These are phyloP conservation scores for Handroanthus guayacan DNA, from an alignment of 257 asterid species.

Conservation along the genomic window DNA sequence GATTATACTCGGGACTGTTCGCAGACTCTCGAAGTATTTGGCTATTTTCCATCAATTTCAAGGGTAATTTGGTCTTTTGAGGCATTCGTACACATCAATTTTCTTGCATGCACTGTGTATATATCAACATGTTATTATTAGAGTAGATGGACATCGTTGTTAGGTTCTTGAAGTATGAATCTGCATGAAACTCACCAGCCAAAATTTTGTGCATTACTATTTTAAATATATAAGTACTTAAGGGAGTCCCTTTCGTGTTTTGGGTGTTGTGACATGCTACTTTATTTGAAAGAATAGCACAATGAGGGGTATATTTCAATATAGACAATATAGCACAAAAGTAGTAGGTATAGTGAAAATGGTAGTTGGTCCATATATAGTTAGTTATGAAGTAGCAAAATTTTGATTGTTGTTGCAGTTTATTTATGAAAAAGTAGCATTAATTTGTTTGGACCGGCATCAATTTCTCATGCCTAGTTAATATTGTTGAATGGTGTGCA, in stretches of 20 bases:
- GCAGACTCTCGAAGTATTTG: too few relatives aligned
- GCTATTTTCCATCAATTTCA: too few relatives aligned
- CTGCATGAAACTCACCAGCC: neutral
- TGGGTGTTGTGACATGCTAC: neutral
- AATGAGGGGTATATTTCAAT: neutral
- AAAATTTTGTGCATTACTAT: neutral
- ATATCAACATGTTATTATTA: too few relatives aligned
- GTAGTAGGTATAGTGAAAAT: neutral
- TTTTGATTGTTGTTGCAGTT: neutral
- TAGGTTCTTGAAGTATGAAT: neutral
- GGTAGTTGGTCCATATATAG: neutral
- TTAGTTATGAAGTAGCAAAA: neutral
- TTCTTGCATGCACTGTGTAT: too few relatives aligned
- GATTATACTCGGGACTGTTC: too few relatives aligned
- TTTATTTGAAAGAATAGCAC: too few relatives aligned
- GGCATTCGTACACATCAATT: too few relatives aligned
- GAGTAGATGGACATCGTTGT: neutral
- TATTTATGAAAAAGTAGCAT: neutral
- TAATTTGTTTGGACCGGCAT: neutral
- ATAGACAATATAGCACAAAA: neutral
- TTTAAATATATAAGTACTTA: neutral
- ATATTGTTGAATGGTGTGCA: neutral
- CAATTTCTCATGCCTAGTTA: neutral
- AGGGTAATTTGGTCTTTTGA: too few relatives aligned
- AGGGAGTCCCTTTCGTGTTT: neutral